Evolutionary conservation across 106 monocot genomes (phyloP).

Genomic region (Allium cepa): DNA sequence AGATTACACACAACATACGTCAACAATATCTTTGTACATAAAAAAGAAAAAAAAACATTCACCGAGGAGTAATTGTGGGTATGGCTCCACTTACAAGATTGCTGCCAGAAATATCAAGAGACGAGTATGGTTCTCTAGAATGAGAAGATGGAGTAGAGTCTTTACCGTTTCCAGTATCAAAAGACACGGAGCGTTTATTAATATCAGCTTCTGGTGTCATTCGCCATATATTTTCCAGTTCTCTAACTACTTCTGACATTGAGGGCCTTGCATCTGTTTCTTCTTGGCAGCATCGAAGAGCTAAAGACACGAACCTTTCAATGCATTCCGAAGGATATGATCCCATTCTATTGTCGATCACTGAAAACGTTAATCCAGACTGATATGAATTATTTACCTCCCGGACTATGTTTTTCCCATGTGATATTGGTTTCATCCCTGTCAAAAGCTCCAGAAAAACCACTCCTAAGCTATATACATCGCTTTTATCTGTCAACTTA

Average conservation of each 20-base stretch:
- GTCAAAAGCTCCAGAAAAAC: slow-evolving; percentile 91
- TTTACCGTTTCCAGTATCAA: background rate
- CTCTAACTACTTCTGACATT: slow-evolving; percentile 79
- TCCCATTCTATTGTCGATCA: slow-evolving; percentile 70
- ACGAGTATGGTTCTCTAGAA: slow-evolving; percentile 24
- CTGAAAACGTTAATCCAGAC: slow-evolving; percentile 54
- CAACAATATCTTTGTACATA: too few relatives aligned
- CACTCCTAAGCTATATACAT: slow-evolving; percentile 96
- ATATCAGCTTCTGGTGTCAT: slow-evolving; percentile 49
- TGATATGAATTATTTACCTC: slow-evolving; percentile 56
- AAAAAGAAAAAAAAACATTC: slow-evolving; percentile 1
- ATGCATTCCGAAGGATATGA: slow-evolving; percentile 72
- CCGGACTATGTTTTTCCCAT: slow-evolving; percentile 94
- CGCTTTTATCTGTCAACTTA: slow-evolving; percentile 93
- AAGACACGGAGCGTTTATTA: background rate
- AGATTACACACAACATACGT: too few relatives aligned
- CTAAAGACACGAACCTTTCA: slow-evolving; percentile 57
- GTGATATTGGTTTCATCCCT: slow-evolving; percentile 79
- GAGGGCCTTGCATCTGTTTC: slow-evolving; percentile 85
- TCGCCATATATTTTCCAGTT: slow-evolving; percentile 64
- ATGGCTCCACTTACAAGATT: slow-evolving; percentile 53
- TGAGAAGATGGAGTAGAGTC: slow-evolving; percentile 25
- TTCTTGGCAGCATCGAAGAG: slow-evolving; percentile 76
- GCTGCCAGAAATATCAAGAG: slow-evolving; percentile 59
- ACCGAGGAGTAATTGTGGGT: slow-evolving; percentile 57